Evolutionary conservation across 305 asterid species (phyloP).

Genomic region (Lippia alba): DNA sequence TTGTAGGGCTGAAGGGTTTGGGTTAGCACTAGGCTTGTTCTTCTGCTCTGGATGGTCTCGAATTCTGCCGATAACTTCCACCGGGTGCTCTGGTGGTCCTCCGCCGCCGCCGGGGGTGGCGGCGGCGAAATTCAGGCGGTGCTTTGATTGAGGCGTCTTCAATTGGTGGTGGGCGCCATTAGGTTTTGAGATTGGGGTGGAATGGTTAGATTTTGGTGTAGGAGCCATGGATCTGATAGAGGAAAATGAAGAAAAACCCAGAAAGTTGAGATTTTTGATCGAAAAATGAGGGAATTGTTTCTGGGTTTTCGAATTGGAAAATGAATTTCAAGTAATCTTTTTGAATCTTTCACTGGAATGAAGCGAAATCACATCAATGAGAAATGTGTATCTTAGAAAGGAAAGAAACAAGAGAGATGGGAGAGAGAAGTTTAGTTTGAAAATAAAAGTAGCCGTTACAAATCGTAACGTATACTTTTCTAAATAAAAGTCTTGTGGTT

Average conservation of each 20-base stretch:
- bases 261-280: background rate
- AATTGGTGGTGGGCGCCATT: conserved; percentile 28
- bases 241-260: background rate
- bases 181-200: conserved; percentile 52
- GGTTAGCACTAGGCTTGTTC: conserved; percentile 27
- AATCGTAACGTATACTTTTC: conserved; percentile 40
- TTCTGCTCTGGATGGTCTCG: conserved; percentile 54
- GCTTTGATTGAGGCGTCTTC: conserved; percentile 61
- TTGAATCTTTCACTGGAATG: background rate
- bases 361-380: background rate
- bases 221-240: conserved; percentile 43
- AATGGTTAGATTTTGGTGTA: background rate
- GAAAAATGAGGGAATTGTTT: background rate
- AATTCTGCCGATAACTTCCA: conserved; percentile 68
- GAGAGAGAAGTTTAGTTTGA: conserved; percentile 13
- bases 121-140: conserved; percentile 42
- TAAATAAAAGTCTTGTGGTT: background rate
- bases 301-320: background rate
- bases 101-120: background rate
- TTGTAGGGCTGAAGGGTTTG: conserved; percentile 46
- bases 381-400: background rate
- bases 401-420: background rate
- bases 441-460: conserved; percentile 49
- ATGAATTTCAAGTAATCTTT: background rate
- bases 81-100: conserved; percentile 54